Percentiles rank a stretch among this genome's conserved stretches.
These are phyloP conservation scores for Raffaelea ambrosiae DNA, from an alignment of 2,329 filamentous ascomycete genomes.

Conservation along the genomic window DNA sequence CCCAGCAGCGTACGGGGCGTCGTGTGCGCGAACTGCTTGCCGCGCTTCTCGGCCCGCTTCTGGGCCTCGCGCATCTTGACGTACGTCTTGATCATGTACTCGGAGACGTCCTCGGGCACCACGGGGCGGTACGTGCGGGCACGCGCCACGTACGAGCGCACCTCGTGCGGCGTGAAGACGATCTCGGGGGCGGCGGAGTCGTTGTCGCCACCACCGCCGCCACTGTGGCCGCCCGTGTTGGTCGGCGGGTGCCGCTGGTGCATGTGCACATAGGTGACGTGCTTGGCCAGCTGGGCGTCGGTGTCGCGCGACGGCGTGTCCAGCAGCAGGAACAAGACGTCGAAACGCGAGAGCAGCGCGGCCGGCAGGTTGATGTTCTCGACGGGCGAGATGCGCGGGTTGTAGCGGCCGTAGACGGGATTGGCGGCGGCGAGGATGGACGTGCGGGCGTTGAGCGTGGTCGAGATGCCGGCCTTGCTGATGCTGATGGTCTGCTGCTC, in stretches of 20 bases:
- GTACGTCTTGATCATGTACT: constrained; percentile 96
- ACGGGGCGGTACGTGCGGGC: constrained; percentile 82
- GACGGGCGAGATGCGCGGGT: constrained; percentile 91
- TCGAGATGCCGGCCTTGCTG: constrained; percentile 63
- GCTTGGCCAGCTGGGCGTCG: constrained; percentile 88
- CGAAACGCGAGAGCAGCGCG: constrained; percentile 91
- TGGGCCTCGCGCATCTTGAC: constrained; percentile 89
- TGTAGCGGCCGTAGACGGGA: constrained; percentile 95
- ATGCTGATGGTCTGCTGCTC: constrained; percentile 82
- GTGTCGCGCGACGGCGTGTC: constrained; percentile 85
- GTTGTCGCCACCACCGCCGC: too few relatives aligned
- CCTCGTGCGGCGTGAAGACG: constrained; percentile 88
- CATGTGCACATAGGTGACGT: constrained; percentile 97
- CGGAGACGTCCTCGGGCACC: constrained; percentile 76
- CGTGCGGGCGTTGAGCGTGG: constrained; percentile 87
- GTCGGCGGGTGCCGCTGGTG: constrained; percentile 84
- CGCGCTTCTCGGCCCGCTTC: constrained; percentile 80
- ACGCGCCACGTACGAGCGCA: constrained; percentile 91
- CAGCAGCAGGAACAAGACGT: constrained; percentile 91
- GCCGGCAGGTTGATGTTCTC: constrained; percentile 99
- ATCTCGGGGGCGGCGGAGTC: constrained; percentile 36
- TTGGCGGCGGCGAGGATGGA: constrained; percentile 95
- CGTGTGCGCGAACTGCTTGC: constrained; percentile 89
- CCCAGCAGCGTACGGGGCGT: constrained; percentile 90
- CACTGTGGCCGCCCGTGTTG: constrained; percentile 21